phyloP scores from a whole-genome alignment of 495 filamentous ascomycete genomes.

The Hamigera avellanea region DNA sequence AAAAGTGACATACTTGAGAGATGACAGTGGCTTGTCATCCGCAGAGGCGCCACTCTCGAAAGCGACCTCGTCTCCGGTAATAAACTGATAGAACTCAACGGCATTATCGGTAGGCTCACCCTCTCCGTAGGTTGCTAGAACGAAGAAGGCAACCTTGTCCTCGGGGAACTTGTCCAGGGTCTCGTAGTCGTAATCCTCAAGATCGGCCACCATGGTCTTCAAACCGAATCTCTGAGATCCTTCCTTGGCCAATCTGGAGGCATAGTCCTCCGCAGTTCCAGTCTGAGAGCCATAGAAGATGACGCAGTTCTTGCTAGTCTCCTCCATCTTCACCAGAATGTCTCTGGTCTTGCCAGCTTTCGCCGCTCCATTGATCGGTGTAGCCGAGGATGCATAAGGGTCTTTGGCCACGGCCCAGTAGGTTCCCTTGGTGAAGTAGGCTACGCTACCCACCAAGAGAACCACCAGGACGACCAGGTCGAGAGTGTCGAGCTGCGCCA shows the following conservation, averaged over 20 bases:
- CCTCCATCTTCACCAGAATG: slow-evolving; percentile 91
- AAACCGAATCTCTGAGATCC: slow-evolving; percentile 91
- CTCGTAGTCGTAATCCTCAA: slow-evolving; percentile 97
- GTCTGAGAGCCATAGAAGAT: slow-evolving; percentile 99
- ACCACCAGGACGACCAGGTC: slow-evolving; percentile 82
- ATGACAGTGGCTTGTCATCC: slow-evolving; percentile 64
- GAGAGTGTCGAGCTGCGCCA: slow-evolving; percentile 94
- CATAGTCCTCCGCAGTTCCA: slow-evolving; percentile 97
- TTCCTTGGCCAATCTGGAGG: slow-evolving; percentile 94
- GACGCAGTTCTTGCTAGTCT: slow-evolving; percentile 91
- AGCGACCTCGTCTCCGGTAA: slow-evolving; percentile 64
- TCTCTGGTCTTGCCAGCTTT: slow-evolving; percentile 85
- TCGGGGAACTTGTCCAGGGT: slow-evolving; percentile 81
- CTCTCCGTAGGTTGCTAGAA: slow-evolving; percentile 95
- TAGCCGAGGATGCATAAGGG: slow-evolving; percentile 65
- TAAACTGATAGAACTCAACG: slow-evolving; percentile 97
- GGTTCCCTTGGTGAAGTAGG: slow-evolving; percentile 95
- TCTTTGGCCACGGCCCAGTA: slow-evolving; percentile 65
- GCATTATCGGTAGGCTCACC: slow-evolving; percentile 98
- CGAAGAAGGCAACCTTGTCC: slow-evolving; percentile 89
- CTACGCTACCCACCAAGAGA: slow-evolving; percentile 75
- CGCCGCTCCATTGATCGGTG: slow-evolving; percentile 50
- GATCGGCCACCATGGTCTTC: slow-evolving; percentile 96
- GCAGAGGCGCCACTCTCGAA: slow-evolving; percentile 59
- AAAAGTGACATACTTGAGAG: slow-evolving; percentile 89